Evolutionary conservation across 257 asterid species (phyloP), one percentile per base, ranked within the genome.

Genomic region (Penstemon eatonii): DNA sequence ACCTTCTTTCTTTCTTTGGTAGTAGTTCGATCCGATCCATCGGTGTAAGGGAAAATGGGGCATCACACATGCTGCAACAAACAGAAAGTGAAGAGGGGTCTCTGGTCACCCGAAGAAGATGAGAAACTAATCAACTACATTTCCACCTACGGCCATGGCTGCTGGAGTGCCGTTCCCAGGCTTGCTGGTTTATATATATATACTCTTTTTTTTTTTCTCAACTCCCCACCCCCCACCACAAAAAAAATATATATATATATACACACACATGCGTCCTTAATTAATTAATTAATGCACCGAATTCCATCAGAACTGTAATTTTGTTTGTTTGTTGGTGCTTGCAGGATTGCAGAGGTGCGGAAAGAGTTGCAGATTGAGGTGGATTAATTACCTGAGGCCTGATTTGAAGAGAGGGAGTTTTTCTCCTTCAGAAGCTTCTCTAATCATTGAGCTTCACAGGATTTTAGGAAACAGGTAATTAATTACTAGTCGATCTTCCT

Each of bases 301-400:
- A 49, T 49, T 15, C 18, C 18, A 49, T 49, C 54, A 25, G 33
- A 25, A 25, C 3, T 49, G 54, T n/a, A 15, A 46, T 2, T 46
- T 4, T 49, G 13, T 49, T 49, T 49, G 0, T 49, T 3, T 1
- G 1, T 7, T 46, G 11, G 54, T 41, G 41, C 18, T 15, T 15
- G 18, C 74, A 90, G 96, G 96, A 39, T 78, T 90, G 60, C 91
- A 83, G 52, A 80, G 97, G 61, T 90, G 97, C 73, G 97, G 94
- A 3, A 90, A 88, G 73, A 90, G 97, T 37, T 90, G 97, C 81
- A 81, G 97, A 12, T 65, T 90, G 60, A 81, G 97, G 51, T 88
- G 97, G 96, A 90, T 87, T 58, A 90, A 90, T 50, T 90, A 90
- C 75, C 85, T 90, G 7, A 76, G 97, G 63, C 97, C 97, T 4